Base-by-base conservation (phyloP, 495 filamentous ascomycete genomes). In the Cercophora newfieldiana region DNA sequence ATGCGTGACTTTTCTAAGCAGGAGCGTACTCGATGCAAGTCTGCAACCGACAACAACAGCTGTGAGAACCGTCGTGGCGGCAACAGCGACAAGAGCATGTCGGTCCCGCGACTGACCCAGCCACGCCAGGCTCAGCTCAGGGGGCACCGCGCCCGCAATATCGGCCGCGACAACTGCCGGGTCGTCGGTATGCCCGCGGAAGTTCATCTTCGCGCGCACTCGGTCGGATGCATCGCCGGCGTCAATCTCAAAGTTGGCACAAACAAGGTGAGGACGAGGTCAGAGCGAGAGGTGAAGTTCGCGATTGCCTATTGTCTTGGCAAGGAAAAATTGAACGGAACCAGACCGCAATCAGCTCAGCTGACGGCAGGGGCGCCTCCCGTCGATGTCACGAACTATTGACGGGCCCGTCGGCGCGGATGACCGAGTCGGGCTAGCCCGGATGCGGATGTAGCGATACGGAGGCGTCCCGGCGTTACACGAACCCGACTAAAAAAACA, bases 21-120 rank as follows among this genome's bases (percentile, higher is more conserved):
- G 2, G 2, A 44, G 12, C 12, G 2, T 14, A 14, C 3, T 14
- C 37, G 37, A 44, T 14, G 37, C 37, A 14, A 44, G 4, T 44
- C 37, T 44, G 10, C 37, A 44, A 14, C 4, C 10, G 2, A 44
- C 37, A 4, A 44, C 37, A 8, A 44, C 2, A 2, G 37, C 12
- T 2, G 37, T 14, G 10, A 44, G 2, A 2, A 14, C 37, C 60
- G 74, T 66, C 59, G 81, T 66, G 67, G 79, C 77, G 37, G 81
- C 55, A 53, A 82, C 80, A 49, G 75, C 79, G 55, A 72, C 73
- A 57, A 77, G 75, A n/a, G 80, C 72, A 12, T 77, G 57, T 0
- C 50, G 37, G 68, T 82, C 80, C 22, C 77, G 75, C 25, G 71
- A 75, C 68, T 82, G 48, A 21, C 77, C 71, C n/a, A 82, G 68